Percentiles rank a stretch among this genome's conserved stretches.
These are phyloP conservation scores for Thraustotheca clavata DNA, from an alignment of 352 stramenopile genomes.

Conservation along the genomic window DNA sequence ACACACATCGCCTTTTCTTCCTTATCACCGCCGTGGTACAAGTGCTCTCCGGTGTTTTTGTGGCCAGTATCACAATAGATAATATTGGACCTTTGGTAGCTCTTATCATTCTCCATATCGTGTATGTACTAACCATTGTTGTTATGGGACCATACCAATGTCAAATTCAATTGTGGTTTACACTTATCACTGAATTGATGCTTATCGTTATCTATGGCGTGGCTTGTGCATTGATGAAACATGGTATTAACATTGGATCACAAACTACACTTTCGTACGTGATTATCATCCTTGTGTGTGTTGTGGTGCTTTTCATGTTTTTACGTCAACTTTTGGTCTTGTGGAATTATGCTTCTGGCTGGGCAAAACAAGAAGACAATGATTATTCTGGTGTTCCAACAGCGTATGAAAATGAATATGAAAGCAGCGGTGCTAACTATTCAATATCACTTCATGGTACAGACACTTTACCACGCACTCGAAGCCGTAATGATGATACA, in stretches of 20 bases:
- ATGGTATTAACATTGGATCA: not conserved
- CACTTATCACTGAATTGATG: not conserved
- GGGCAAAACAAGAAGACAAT: conserved; percentile 7
- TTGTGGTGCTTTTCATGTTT: not conserved
- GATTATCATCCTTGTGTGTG: not conserved
- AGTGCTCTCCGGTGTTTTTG: conserved; percentile 42
- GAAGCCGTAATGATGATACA: not conserved
- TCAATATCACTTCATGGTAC: conserved; percentile 13
- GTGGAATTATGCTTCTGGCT: conserved; percentile 9
- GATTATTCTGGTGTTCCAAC: conserved; percentile 8
- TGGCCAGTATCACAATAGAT: conserved; percentile 37
- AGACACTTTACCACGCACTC: not conserved
- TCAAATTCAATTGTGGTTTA: not conserved
- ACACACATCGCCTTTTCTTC: conserved; percentile 58
- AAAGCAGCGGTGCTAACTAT: conserved; percentile 1
- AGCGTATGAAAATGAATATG: conserved; percentile 10
- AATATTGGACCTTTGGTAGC: conserved; percentile 45
- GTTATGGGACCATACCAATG: conserved; percentile 32
- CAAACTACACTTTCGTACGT: not conserved
- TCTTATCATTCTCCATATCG: conserved; percentile 40
- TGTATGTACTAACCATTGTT: conserved; percentile 46
- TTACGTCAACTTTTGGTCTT: not conserved
- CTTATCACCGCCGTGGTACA: conserved; percentile 47
- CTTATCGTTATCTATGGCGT: conserved; percentile 1
- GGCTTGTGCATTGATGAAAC: not conserved